Conservation (phyloP, 139 green algal genomes). For the Edaphochlamys debaryana region DNA sequence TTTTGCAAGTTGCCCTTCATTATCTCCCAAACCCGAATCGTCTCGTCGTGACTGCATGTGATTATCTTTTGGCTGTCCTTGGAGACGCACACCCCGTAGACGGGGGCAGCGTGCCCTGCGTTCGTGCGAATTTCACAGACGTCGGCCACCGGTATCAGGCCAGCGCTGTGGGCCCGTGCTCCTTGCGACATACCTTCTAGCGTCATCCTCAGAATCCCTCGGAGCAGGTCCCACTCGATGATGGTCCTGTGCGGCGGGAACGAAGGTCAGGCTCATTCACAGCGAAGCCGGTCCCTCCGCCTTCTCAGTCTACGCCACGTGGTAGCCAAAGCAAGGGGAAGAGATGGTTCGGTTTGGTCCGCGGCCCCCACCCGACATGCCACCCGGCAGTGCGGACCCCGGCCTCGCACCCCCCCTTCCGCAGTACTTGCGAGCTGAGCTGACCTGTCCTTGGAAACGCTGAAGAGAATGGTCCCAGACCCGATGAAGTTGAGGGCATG, state of each 20-base stretch:
- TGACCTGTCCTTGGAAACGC: conserved; percentile 47
- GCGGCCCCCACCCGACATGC: too few relatives aligned
- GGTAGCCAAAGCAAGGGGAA: too few relatives aligned
- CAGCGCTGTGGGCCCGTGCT: too few relatives aligned
- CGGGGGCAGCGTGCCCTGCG: conserved; percentile 50
- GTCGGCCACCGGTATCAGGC: too few relatives aligned
- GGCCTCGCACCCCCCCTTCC: too few relatives aligned
- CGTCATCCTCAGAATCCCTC: conserved; percentile 51
- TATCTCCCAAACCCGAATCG: conserved; percentile 51
- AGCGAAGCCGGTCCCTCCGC: too few relatives aligned
- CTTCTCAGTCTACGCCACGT: too few relatives aligned
- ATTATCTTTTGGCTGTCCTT: conserved; percentile 55
- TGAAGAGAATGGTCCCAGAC: conserved; percentile 59
- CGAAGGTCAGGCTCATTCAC: too few relatives aligned
- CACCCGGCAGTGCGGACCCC: too few relatives aligned
- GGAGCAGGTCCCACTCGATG: conserved; percentile 58
- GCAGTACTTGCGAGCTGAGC: too few relatives aligned
- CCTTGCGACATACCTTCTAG: conserved; percentile 39
- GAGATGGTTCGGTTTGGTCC: too few relatives aligned
- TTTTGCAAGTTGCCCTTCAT: conserved; percentile 54
- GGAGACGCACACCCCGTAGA: conserved; percentile 51
- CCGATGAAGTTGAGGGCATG: conserved; percentile 52
- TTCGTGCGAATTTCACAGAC: too few relatives aligned
- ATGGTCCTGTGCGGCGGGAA: conserved; percentile 39
- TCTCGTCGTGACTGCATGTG: conserved; percentile 51